phyloP scores from a whole-genome alignment of 225 moss, liverwort and hornwort species.

The Ulota crispa region DNA sequence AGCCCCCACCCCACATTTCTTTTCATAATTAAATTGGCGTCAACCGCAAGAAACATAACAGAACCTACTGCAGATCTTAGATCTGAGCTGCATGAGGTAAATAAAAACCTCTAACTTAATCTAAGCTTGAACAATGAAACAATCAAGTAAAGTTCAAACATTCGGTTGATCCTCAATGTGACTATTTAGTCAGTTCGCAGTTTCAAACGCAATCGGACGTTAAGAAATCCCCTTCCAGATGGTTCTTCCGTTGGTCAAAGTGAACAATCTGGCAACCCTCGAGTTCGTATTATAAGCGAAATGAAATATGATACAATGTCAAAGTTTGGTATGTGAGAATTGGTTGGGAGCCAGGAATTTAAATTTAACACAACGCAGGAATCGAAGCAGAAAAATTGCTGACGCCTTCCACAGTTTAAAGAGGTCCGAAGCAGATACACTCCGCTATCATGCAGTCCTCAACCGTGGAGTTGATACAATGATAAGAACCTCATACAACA shows the following conservation, averaged over 20 bases:
- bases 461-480: not conserved
- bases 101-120: not conserved
- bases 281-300: conserved; percentile 23
- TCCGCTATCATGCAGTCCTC: conserved; percentile 8
- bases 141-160: not conserved
- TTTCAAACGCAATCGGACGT: not conserved
- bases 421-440: conserved; percentile 13
- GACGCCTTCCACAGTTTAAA: not conserved
- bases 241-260: not conserved
- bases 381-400: conserved; percentile 23
- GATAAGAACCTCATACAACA: conserved; percentile 15
- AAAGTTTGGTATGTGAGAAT: conserved; percentile 11
- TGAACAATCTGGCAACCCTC: conserved; percentile 46
- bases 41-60: not conserved
- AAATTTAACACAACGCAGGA: conserved; percentile 16
- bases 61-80: not conserved
- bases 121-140: not conserved
- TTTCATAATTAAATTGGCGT: not conserved
- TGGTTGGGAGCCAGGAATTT: conserved; percentile 36
- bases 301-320: conserved; percentile 39
- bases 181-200: not conserved
- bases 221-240: not conserved
- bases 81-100: not conserved
- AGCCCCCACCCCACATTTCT: not conserved
- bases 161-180: not conserved